Conservation (phyloP, 441 rosid genomes). For the Hura crepitans region DNA sequence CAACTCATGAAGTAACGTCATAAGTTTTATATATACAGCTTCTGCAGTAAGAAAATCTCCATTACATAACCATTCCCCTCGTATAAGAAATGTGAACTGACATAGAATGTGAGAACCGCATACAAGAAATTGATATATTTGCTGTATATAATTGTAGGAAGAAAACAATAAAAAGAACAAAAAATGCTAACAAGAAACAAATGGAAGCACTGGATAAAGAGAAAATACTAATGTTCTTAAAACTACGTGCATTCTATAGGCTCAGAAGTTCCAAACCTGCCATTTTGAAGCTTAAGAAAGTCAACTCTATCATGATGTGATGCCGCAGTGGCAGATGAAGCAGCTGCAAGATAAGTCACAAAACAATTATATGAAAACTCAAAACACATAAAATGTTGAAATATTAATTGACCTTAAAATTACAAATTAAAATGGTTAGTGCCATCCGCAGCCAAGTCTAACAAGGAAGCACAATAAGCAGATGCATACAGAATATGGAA, state of each 20-base stretch:
- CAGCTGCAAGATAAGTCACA: constrained; percentile 48
- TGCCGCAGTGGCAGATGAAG: constrained; percentile 46
- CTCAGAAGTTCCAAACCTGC: constrained; percentile 51
- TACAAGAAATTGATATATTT: not conserved
- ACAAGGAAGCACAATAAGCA: not conserved
- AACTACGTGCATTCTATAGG: not conserved
- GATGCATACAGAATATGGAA: not conserved
- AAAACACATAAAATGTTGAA: constrained; percentile 9
- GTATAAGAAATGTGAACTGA: not conserved
- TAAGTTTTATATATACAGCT: not conserved
- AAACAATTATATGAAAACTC: constrained; percentile 16
- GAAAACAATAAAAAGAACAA: not conserved
- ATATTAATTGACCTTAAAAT: not conserved
- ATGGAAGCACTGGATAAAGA: not conserved
- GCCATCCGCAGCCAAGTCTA: not conserved
- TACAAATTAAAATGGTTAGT: not conserved
- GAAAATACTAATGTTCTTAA: not conserved
- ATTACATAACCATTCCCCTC: not conserved
- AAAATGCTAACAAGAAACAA: not conserved
- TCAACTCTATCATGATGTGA: constrained; percentile 58
- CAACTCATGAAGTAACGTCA: not conserved
- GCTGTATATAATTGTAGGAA: not conserved
- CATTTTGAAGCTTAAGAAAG: constrained; percentile 94
- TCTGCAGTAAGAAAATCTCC: not conserved
- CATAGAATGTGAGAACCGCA: not conserved